These are phyloP conservation scores for Aspergillus chevalieri DNA, from an alignment of 2,329 filamentous ascomycete genomes.

Conservation along the genomic window DNA sequence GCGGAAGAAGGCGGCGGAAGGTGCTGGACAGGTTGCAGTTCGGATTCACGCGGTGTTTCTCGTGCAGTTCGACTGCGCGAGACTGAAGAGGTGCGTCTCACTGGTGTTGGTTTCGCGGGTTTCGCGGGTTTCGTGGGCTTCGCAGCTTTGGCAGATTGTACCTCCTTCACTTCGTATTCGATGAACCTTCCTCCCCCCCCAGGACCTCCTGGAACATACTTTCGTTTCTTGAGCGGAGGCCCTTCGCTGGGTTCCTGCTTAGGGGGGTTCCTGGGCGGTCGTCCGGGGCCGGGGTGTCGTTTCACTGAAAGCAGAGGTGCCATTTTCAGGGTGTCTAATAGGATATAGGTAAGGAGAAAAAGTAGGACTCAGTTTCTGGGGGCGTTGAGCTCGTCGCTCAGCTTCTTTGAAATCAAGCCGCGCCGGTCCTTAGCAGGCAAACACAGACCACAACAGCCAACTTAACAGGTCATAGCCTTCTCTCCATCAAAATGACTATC, in stretches of 20 bases:
- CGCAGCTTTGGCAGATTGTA: constrained; percentile 35
- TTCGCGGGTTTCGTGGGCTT: constrained; percentile 12
- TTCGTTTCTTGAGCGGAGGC: constrained; percentile 62
- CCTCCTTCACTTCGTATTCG: constrained; percentile 62
- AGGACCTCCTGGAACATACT: constrained; percentile 80
- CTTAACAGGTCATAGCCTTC: constrained; percentile 10
- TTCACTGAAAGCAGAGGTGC: constrained; percentile 26
- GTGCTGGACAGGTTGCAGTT: constrained; percentile 13
- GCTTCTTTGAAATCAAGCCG: constrained; percentile 9
- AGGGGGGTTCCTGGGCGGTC: constrained; percentile 23
- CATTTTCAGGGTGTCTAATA: constrained; percentile 14
- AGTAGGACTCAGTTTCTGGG: neutral
- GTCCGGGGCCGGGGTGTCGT: constrained; percentile 17
- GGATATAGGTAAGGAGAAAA: neutral
- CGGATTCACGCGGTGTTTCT: constrained; percentile 2
- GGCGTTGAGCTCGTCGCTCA: constrained; percentile 6
- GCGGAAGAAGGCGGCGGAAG: constrained; percentile 25
- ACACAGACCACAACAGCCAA: constrained; percentile 1
- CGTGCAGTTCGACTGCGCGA: constrained; percentile 42
- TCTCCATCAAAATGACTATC: neutral
- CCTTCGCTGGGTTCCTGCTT: constrained; percentile 41
- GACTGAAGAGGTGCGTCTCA: constrained; percentile 41
- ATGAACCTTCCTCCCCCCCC: constrained; percentile 81
- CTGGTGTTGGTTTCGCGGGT: constrained; percentile 40
- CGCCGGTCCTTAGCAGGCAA: constrained; percentile 4